Percentiles rank a stretch among this genome's conserved stretches.
These are phyloP conservation scores for Luffa aegyptiaca DNA, from an alignment of 306 rosid species.

Conservation along the genomic window DNA sequence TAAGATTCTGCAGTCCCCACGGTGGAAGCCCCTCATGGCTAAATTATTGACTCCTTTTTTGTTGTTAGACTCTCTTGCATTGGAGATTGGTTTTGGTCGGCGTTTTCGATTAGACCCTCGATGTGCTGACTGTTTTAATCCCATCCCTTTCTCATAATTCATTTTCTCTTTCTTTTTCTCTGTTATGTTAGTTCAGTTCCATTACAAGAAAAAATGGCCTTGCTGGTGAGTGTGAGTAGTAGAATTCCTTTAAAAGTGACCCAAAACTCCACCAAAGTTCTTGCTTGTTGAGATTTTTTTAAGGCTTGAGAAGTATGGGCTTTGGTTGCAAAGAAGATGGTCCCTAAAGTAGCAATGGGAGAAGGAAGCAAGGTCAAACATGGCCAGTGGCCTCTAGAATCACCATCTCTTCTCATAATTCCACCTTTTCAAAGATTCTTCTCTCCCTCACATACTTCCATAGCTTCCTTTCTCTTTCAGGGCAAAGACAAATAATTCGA, in stretches of 20 bases:
- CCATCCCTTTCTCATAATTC: not conserved
- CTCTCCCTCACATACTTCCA: not conserved
- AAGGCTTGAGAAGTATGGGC: not conserved
- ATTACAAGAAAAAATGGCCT: not conserved
- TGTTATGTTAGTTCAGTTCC: not conserved
- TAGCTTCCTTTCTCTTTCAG: not conserved
- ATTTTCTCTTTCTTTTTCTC: not conserved
- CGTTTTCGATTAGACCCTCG: not conserved
- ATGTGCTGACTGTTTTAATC: not conserved
- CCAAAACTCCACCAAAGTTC: not conserved
- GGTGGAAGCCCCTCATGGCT: not conserved
- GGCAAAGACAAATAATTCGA: not conserved
- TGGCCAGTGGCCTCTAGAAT: constrained; percentile 3
- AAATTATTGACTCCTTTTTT: constrained; percentile 13
- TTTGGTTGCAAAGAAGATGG: not conserved
- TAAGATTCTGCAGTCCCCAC: constrained; percentile 13
- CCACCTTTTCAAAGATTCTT: constrained; percentile 8
- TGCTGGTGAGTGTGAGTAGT: not conserved
- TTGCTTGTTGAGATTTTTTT: not conserved
- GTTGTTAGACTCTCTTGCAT: not conserved
- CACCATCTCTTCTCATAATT: not conserved
- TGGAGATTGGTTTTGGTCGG: constrained; percentile 1
- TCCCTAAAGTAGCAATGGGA: not conserved
- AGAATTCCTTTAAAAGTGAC: not conserved
- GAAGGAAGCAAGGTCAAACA: not conserved